phyloP scores from a whole-genome alignment of 768 basidiomycete genomes.

The Phylloporus arenicola region DNA sequence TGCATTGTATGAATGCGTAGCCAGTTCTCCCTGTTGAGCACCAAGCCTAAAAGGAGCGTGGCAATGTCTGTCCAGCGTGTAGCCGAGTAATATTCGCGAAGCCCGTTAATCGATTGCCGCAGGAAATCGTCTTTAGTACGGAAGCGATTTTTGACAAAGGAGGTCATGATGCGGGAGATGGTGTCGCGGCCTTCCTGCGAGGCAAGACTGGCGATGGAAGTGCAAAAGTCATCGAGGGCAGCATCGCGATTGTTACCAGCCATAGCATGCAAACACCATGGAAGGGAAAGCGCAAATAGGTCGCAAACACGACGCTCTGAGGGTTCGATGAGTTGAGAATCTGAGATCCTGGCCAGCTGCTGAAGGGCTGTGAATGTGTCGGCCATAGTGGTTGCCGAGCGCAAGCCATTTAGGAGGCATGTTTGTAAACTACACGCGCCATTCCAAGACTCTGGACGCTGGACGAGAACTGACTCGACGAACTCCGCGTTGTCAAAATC shows the following conservation, averaged over 20 bases:
- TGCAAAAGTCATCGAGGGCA: slow-evolving; percentile 62
- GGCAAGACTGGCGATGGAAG: slow-evolving; percentile 68
- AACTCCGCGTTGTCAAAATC: slow-evolving; percentile 67
- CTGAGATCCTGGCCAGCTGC: slow-evolving; percentile 53
- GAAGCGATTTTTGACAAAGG: slow-evolving; percentile 83
- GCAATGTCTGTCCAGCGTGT: slow-evolving; percentile 78
- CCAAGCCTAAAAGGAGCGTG: slow-evolving; percentile 78
- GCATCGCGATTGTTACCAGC: slow-evolving; percentile 53
- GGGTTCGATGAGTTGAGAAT: slow-evolving; percentile 64
- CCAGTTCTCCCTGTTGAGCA: slow-evolving; percentile 80
- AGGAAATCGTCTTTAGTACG: slow-evolving; percentile 91
- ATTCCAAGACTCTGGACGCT: slow-evolving; percentile 69
- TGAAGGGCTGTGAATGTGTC: slow-evolving; percentile 67
- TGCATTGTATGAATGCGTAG: slow-evolving; percentile 79
- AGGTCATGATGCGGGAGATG: slow-evolving; percentile 83
- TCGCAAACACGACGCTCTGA: slow-evolving; percentile 72
- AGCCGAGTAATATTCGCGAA: slow-evolving; percentile 78
- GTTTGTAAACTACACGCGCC: slow-evolving; percentile 62
- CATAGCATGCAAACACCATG: slow-evolving; percentile 86
- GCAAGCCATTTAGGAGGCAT: slow-evolving; percentile 67
- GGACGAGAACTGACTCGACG: slow-evolving; percentile 61
- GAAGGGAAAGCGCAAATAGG: slow-evolving; percentile 74
- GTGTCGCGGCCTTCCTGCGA: slow-evolving; percentile 66
- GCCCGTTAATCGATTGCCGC: slow-evolving; percentile 77
- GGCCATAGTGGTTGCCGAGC: slow-evolving; percentile 66